A percentile compares a stretch with the other conserved stretches of the same genome.
These are phyloP conservation scores for Arctium minus DNA, from an alignment of 129 eudicot genomes.

Conservation along the genomic window DNA sequence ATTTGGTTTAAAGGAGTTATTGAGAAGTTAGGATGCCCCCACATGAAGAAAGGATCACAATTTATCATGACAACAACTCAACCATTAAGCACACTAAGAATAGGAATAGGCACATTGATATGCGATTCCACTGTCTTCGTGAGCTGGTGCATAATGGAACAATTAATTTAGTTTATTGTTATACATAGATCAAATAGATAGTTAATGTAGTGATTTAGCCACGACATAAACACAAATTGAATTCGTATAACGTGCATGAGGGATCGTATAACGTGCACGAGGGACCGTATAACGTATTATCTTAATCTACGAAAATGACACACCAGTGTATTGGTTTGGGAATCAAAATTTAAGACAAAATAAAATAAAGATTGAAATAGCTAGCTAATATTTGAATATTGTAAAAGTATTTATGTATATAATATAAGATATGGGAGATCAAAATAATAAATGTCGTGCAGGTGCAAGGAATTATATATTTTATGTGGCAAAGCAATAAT, in stretches of 20 bases:
- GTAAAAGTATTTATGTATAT: not conserved
- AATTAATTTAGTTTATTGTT: not conserved
- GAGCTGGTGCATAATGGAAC: not conserved
- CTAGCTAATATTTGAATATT: not conserved
- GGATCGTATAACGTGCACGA: not conserved
- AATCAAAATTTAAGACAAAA: not conserved
- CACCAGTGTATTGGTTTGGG: not conserved
- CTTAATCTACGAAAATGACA: not conserved
- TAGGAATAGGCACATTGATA: not conserved
- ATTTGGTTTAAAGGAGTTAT: not conserved
- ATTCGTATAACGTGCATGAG: not conserved
- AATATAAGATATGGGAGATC: not conserved
- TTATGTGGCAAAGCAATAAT: constrained; percentile 17
- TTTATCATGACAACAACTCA: not conserved
- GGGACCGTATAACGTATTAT: not conserved
- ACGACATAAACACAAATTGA: not conserved
- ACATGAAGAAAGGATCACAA: not conserved
- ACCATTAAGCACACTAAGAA: not conserved
- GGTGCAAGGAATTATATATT: constrained; percentile 7
- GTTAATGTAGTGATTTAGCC: not conserved
- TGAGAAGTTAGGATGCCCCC: not conserved
- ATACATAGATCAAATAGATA: not conserved
- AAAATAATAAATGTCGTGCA: constrained; percentile 21
- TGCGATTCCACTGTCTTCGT: not conserved
- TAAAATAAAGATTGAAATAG: not conserved